Evolutionary conservation across 768 basidiomycete species (phyloP), one percentile per base, ranked within the genome.

Genomic region (Lentinula edodes): DNA sequence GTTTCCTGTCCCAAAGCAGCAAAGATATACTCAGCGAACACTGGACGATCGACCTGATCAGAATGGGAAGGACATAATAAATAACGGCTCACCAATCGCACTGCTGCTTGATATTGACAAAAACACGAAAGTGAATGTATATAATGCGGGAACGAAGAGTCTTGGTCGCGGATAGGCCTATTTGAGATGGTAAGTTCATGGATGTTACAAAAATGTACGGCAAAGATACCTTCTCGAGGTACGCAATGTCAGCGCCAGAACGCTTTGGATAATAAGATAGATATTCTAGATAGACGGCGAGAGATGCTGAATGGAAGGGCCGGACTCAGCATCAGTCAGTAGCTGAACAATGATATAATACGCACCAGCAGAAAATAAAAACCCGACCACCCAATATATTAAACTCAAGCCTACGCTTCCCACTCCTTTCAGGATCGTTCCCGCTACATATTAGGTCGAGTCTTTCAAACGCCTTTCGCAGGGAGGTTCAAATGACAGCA

Each of bases 221-320:
- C 20, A 1, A 43, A 42, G 12, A 66, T 34, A 73, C 78, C 72
- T 77, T 74, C 59, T 80, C 78, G 13, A 80, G 70, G 58, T 79
- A 81, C 2, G 76, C 81, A 6, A 81, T 80, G 62, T 81, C 77
- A 8, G 78, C 82, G 6, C 81, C 81, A 7, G 80, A 78, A 15
- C 82, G 73, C 57, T 77, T 72, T 12, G 82, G 82, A 64, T 81
- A 82, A 68, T 79, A 78, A 39, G 76, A 72, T 1, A 77, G 75
- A 36, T 77, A 76, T 66, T 82, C 81, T 13, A 78, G 71, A 62
- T 76, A 82, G n/a, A 77, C 71, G 13, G 74, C 65, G 18, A 76
- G 68, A 15, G 67, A 71, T 13, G 75, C 74, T 73, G 61, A 52
- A 13, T 39, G 34, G 62, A 6, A 61, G 46, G 2, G 62, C 52